Evolutionary conservation across 192 early-diverging fungal genomes (phyloP).

Genomic region (Podila epicladia): DNA sequence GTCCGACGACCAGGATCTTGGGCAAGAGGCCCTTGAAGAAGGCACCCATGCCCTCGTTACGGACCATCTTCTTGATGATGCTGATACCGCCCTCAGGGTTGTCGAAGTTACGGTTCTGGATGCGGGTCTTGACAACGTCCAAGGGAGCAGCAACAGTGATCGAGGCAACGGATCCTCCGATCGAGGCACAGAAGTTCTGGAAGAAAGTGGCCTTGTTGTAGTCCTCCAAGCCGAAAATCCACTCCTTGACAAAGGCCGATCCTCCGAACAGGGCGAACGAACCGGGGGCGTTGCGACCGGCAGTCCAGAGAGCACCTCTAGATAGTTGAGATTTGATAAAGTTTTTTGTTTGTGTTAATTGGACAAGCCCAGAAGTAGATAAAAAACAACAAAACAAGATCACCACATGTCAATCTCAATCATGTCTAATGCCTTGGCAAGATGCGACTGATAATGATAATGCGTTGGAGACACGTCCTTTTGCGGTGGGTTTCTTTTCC

Average conservation of each 20-base stretch:
- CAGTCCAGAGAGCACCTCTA: slow-evolving; percentile 95
- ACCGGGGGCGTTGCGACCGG: slow-evolving; percentile 96
- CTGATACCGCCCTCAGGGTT: slow-evolving; percentile 87
- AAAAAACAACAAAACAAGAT: too few relatives aligned
- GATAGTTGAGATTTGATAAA: neutral
- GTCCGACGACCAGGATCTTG: slow-evolving; percentile 89
- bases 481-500: neutral
- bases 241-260: slow-evolving; percentile 94
- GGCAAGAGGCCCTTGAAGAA: slow-evolving; percentile 98
- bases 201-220: slow-evolving; percentile 98
- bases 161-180: slow-evolving; percentile 94
- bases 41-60: slow-evolving; percentile 88
- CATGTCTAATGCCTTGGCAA: neutral
- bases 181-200: slow-evolving; percentile 97
- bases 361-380: too few relatives aligned
- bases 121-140: slow-evolving; percentile 99
- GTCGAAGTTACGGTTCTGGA: slow-evolving; percentile 92
- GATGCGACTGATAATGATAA: neutral
- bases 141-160: slow-evolving; percentile 95
- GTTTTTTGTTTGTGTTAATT: slow-evolving; percentile 1
- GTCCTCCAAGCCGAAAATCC: slow-evolving; percentile 88
- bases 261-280: slow-evolving; percentile 97
- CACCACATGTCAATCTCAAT: too few relatives aligned
- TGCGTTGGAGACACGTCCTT: neutral
- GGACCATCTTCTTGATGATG: slow-evolving; percentile 90